Conservation (phyloP, 2,329 filamentous ascomycete genomes). For the Coleophoma crateriformis region DNA sequence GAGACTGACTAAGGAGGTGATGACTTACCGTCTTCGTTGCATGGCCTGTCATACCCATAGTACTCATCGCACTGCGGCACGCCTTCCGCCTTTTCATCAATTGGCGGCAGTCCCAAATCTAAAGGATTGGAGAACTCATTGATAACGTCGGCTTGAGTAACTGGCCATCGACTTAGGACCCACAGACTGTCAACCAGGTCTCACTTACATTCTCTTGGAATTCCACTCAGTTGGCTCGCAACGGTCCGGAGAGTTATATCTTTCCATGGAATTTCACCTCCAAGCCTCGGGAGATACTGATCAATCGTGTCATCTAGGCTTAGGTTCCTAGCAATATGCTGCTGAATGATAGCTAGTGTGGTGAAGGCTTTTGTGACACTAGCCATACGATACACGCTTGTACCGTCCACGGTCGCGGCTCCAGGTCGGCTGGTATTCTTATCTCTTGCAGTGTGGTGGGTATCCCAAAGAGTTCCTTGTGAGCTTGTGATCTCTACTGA, state of each 20-base stretch:
- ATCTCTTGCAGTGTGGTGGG: slow-evolving; percentile 3
- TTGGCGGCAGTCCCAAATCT: neutral
- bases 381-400: slow-evolving; percentile 5
- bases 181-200: neutral
- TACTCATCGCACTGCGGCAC: slow-evolving; percentile 1
- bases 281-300: slow-evolving; percentile 12
- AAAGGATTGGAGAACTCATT: neutral
- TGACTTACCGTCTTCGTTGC: neutral
- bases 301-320: slow-evolving; percentile 20
- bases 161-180: neutral
- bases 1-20: neutral
- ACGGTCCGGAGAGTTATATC: slow-evolving; percentile 21
- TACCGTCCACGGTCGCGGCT: neutral
- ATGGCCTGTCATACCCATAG: neutral
- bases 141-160: neutral
- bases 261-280: slow-evolving; percentile 16
- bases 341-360: slow-evolving; percentile 20
- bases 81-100: neutral
- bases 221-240: slow-evolving; percentile 20
- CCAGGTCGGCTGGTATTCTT: neutral
- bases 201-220: slow-evolving; percentile 20
- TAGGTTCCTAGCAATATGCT: slow-evolving; percentile 19
- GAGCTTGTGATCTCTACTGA: slow-evolving; percentile 2
- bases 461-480: neutral
- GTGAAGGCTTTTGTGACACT: slow-evolving; percentile 13